Percentiles rank a stretch among this genome's conserved stretches.
Conservation (phyloP, 441 rosid species). For the Breynia disticha region DNA sequence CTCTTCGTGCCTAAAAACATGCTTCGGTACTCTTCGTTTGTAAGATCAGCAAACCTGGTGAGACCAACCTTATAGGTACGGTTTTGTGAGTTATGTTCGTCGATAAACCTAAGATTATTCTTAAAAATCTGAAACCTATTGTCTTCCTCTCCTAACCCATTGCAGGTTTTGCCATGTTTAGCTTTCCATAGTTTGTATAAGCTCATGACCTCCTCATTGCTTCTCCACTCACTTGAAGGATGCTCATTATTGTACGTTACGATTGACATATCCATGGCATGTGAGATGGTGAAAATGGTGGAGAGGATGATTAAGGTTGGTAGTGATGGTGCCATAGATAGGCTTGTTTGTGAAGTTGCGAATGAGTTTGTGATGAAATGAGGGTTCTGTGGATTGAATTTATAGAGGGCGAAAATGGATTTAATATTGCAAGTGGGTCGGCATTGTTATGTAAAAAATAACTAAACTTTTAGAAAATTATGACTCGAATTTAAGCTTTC, state of each 20-base stretch:
- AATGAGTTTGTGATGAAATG: too few relatives aligned
- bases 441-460: too few relatives aligned
- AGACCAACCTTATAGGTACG: constrained; percentile 51
- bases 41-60: constrained; percentile 73
- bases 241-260: constrained; percentile 37
- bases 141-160: constrained; percentile 53
- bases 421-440: neutral
- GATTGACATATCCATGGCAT: constrained; percentile 60
- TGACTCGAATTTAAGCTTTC: too few relatives aligned
- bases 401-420: constrained; percentile 2
- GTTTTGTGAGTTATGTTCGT: constrained; percentile 50
- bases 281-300: constrained; percentile 33
- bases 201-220: constrained; percentile 45
- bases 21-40: constrained; percentile 75
- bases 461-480: too few relatives aligned
- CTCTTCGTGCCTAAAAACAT: constrained; percentile 41
- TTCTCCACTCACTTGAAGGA: constrained; percentile 25
- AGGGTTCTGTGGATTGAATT: neutral
- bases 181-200: constrained; percentile 60
- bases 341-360: neutral
- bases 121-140: constrained; percentile 60
- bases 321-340: constrained; percentile 10
- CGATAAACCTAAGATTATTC: constrained; percentile 61
- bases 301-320: constrained; percentile 28
- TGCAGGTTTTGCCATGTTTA: constrained; percentile 52